Conservation (phyloP, 2,329 filamentous ascomycete species). For the Colletotrichum sp. region DNA sequence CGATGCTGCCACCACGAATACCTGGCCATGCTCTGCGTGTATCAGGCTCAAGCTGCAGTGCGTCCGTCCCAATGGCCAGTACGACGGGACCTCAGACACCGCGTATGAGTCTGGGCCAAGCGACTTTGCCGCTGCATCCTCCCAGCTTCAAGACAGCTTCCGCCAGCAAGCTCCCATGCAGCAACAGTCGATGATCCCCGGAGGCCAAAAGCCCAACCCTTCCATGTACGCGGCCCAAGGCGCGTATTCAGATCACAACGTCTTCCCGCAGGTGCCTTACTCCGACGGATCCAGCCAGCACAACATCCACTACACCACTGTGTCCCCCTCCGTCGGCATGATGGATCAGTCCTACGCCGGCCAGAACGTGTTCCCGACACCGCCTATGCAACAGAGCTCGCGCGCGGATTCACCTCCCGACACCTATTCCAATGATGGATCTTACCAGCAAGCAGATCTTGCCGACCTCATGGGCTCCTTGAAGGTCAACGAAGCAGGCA, state of each 20-base stretch:
- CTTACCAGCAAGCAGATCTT: slow-evolving; percentile 74
- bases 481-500: slow-evolving; percentile 85
- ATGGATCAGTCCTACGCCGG: slow-evolving; percentile 57
- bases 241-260: slow-evolving; percentile 50
- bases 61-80: slow-evolving; percentile 83
- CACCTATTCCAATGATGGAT: slow-evolving; percentile 61
- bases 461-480: slow-evolving; percentile 84
- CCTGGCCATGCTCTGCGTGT: slow-evolving; percentile 96
- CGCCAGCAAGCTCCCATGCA: slow-evolving; percentile 59
- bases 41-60: slow-evolving; percentile 91
- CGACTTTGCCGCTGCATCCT: slow-evolving; percentile 38
- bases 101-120: slow-evolving; percentile 47
- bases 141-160: slow-evolving; percentile 49
- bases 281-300: slow-evolving; percentile 50
- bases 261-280: slow-evolving; percentile 56
- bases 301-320: slow-evolving; percentile 58
- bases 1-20: slow-evolving; percentile 95
- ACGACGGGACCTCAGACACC: slow-evolving; percentile 61
- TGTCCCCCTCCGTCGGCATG: slow-evolving; percentile 53
- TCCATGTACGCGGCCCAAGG: slow-evolving; percentile 55
- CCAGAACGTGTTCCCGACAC: slow-evolving; percentile 58
- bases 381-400: slow-evolving; percentile 50
- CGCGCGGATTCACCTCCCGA: slow-evolving; percentile 49
- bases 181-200: slow-evolving; percentile 49
- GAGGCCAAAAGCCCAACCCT: slow-evolving; percentile 43